Conservation (phyloP, 805 yeast genomes). For the Suhomyces prunicola region DNA sequence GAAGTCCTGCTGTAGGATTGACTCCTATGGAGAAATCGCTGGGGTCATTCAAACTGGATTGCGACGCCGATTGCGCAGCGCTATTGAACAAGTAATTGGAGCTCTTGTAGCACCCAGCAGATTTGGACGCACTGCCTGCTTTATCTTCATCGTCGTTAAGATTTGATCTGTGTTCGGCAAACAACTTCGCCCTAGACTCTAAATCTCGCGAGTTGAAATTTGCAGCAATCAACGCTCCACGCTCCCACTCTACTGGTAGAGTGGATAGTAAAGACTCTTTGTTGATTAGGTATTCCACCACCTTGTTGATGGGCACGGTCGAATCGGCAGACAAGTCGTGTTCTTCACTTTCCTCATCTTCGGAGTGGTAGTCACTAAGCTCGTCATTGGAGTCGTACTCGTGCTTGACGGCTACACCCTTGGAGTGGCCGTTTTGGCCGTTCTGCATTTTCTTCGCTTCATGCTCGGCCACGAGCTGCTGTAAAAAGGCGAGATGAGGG, state of each 20-base stretch:
- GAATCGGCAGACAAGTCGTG: constrained; percentile 8
- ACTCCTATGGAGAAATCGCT: constrained; percentile 7
- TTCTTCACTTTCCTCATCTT: constrained; percentile 6
- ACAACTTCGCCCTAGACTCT: constrained; percentile 24
- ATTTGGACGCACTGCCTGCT: neutral
- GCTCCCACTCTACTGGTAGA: constrained; percentile 45
- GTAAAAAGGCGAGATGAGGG: constrained; percentile 27
- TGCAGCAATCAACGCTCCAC: constrained; percentile 42
- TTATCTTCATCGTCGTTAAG: constrained; percentile 5
- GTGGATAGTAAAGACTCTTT: constrained; percentile 38
- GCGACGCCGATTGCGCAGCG: neutral
- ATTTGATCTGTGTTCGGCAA: constrained; percentile 30
- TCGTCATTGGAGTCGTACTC: constrained; percentile 5
- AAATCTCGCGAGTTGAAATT: constrained; percentile 25
- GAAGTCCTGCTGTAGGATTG: neutral
- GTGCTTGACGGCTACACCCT: neutral
- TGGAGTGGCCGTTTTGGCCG: neutral
- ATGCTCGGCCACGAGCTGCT: constrained; percentile 14
- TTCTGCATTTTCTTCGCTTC: neutral
- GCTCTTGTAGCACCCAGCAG: neutral
- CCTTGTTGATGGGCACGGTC: constrained; percentile 44
- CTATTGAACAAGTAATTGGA: neutral
- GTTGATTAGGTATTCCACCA: constrained; percentile 41
- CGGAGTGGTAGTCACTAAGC: constrained; percentile 5
- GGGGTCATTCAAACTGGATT: constrained; percentile 10